phyloP scores from a whole-genome alignment of 441 rosid species.

The Kokia cookei region DNA sequence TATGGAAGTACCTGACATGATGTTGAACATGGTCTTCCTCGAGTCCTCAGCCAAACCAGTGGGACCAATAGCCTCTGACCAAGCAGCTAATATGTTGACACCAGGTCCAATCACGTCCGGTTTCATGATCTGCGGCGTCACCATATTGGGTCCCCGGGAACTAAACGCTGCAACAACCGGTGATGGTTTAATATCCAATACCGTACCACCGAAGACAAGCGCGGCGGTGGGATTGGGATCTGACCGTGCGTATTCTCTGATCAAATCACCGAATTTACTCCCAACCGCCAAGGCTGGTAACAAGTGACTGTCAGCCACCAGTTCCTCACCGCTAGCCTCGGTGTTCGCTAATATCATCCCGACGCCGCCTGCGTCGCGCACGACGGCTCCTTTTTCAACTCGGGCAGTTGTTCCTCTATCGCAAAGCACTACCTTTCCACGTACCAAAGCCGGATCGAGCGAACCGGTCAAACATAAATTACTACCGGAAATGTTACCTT shows the following conservation, averaged over 20 bases:
- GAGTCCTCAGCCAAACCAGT: constrained; percentile 63
- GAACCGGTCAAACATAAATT: constrained; percentile 71
- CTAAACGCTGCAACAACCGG: constrained; percentile 96
- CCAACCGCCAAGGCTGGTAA: constrained; percentile 76
- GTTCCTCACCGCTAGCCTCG: constrained; percentile 66
- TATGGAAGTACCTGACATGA: constrained; percentile 58
- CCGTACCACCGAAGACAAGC: constrained; percentile 66
- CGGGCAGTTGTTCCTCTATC: constrained; percentile 79
- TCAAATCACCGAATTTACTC: constrained; percentile 54
- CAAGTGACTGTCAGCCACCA: constrained; percentile 88
- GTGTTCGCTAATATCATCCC: constrained; percentile 89
- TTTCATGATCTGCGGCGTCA: constrained; percentile 77
- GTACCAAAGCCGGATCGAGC: constrained; percentile 46
- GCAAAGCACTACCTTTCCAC: constrained; percentile 80
- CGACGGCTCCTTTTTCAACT: constrained; percentile 81
- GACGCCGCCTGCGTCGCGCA: constrained; percentile 77
- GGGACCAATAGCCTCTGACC: constrained; percentile 78
- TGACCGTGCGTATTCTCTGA: constrained; percentile 43
- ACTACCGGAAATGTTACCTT: constrained; percentile 36
- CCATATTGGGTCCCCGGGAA: constrained; percentile 80
- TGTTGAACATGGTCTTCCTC: constrained; percentile 61
- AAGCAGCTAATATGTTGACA: constrained; percentile 77
- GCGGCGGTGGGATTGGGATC: constrained; percentile 43
- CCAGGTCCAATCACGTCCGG: constrained; percentile 95
- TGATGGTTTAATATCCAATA: constrained; percentile 56